Percentiles rank a stretch among this genome's conserved stretches.
Conservation (phyloP, 2,329 filamentous ascomycete genomes). For the Alternaria metachromatica region DNA sequence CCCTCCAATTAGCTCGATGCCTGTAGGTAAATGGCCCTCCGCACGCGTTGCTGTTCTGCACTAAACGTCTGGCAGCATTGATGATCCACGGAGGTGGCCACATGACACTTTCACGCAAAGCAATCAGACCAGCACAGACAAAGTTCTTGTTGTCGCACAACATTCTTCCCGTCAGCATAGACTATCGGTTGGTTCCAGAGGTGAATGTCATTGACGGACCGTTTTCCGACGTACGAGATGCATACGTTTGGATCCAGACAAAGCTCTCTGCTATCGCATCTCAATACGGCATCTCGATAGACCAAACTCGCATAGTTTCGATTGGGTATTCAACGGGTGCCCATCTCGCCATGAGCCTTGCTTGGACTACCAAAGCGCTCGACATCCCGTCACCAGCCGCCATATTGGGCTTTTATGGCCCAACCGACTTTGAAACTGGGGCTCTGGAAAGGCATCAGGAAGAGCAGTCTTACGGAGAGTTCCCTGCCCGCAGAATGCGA, state of each 20-base stretch:
- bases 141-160: slow-evolving; percentile 47
- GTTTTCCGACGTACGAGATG: slow-evolving; percentile 54
- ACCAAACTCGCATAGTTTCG: not conserved
- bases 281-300: slow-evolving; percentile 2
- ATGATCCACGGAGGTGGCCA: slow-evolving; percentile 58
- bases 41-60: not conserved
- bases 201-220: slow-evolving; percentile 55
- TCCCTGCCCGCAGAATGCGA: slow-evolving; percentile 6
- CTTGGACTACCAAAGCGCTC: slow-evolving; percentile 3
- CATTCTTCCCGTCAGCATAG: slow-evolving; percentile 57
- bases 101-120: slow-evolving; percentile 50
- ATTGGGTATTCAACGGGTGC: slow-evolving; percentile 6
- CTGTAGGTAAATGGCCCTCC: slow-evolving; percentile 11
- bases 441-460: not conserved
- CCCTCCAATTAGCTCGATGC: slow-evolving; percentile 1
- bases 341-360: slow-evolving; percentile 9
- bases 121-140: slow-evolving; percentile 49
- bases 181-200: slow-evolving; percentile 61
- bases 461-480: not conserved
- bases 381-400: slow-evolving; percentile 1
- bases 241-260: slow-evolving; percentile 8
- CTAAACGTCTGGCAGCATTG: slow-evolving; percentile 39
- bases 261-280: not conserved
- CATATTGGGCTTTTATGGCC: slow-evolving; percentile 4
- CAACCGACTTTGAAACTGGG: slow-evolving; percentile 6